A percentile compares a stretch with the other conserved stretches of the same genome.
Evolutionary conservation across 306 rosid genomes (phyloP).

Genomic region (Arachis stenosperma): DNA sequence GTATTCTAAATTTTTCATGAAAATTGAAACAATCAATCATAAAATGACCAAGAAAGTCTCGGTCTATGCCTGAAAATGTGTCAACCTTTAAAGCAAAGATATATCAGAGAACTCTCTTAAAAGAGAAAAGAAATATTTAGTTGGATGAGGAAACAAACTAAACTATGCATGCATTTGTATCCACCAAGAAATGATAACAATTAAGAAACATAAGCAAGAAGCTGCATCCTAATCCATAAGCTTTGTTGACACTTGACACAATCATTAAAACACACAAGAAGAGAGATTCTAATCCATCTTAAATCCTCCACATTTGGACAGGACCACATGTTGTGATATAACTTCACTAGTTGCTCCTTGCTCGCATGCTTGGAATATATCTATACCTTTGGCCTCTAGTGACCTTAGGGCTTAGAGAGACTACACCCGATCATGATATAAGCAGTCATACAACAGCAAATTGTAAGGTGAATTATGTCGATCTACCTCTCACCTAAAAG

Average conservation of each 20-base stretch:
- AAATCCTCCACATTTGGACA: not conserved
- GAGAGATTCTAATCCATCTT: conserved; percentile 20
- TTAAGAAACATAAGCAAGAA: conserved; percentile 26
- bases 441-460: not conserved
- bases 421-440: conserved; percentile 9
- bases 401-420: too few relatives aligned
- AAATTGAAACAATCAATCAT: conserved; percentile 25
- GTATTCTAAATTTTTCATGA: conserved; percentile 19
- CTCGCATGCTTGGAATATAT: not conserved
- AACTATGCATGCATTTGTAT: conserved; percentile 16
- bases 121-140: not conserved
- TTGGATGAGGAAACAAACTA: conserved; percentile 19
- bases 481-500: conserved; percentile 21
- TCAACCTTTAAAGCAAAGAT: not conserved
- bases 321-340: not conserved
- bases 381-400: not conserved
- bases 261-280: not conserved
- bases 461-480: conserved; percentile 15
- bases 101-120: conserved; percentile 3
- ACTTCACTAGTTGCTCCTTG: conserved; percentile 5
- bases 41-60: conserved; percentile 7
- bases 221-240: conserved; percentile 8
- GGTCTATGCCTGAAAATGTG: too few relatives aligned
- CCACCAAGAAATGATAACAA: conserved; percentile 6
- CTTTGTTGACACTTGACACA: conserved; percentile 20